phyloP scores from a whole-genome alignment of 2,329 filamentous ascomycete genomes.

The Mycosphaerella sp. region DNA sequence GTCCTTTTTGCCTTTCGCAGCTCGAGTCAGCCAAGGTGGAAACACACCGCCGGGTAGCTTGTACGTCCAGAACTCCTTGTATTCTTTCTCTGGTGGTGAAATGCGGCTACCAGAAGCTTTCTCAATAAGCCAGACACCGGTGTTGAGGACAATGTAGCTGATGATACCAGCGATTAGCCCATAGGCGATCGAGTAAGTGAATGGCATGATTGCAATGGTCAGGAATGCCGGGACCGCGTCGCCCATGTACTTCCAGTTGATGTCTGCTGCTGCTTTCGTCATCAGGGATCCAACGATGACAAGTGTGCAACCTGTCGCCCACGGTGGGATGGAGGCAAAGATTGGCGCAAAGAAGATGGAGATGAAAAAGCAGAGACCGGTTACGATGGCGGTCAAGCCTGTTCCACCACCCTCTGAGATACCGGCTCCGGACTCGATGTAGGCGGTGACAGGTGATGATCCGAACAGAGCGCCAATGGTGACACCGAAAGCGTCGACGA shows the following conservation, averaged over 20 bases:
- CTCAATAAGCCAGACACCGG: conserved; percentile 62
- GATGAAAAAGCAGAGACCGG: conserved; percentile 79
- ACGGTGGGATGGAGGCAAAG: conserved; percentile 81
- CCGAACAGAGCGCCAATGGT: conserved; percentile 75
- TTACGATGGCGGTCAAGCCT: conserved; percentile 72
- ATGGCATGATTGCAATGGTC: conserved; percentile 79
- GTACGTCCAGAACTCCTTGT: conserved; percentile 77
- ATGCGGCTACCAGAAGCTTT: conserved; percentile 62
- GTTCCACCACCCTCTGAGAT: conserved; percentile 84
- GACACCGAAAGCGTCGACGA: conserved; percentile 75
- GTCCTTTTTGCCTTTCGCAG: conserved; percentile 60
- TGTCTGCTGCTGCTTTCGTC: conserved; percentile 68
- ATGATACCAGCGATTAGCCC: conserved; percentile 76
- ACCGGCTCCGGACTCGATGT: conserved; percentile 82
- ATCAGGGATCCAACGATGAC: conserved; percentile 85
- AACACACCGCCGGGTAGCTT: conserved; percentile 67
- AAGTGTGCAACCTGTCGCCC: conserved; percentile 84
- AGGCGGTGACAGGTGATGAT: conserved; percentile 68
- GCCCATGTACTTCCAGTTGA: conserved; percentile 84
- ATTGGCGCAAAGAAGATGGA: conserved; percentile 86
- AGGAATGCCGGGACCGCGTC: conserved; percentile 81
- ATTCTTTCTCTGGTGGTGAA: conserved; percentile 65
- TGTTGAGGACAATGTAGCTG: conserved; percentile 71
- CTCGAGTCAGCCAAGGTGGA: conserved; percentile 65
- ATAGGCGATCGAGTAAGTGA: conserved; percentile 83